phyloP scores from a whole-genome alignment of 2,329 filamentous ascomycete genomes.

The Fusarium bulbicola region DNA sequence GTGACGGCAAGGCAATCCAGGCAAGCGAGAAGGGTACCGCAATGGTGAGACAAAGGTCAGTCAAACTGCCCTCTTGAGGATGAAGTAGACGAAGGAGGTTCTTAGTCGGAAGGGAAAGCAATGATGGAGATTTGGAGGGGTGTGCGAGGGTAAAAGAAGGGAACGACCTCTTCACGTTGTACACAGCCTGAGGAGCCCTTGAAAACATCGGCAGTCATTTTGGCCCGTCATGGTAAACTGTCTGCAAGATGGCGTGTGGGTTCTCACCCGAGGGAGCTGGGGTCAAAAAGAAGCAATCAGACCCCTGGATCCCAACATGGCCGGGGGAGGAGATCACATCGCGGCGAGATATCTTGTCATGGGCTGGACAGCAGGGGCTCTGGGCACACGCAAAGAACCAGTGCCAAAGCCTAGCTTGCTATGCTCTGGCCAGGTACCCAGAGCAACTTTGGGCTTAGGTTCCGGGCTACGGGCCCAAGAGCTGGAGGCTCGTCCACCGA shows the following conservation, averaged over 20 bases:
- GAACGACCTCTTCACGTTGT: slow-evolving; percentile 42
- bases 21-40: slow-evolving; percentile 46
- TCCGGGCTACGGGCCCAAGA: slow-evolving; percentile 18
- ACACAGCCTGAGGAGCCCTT: slow-evolving; percentile 32
- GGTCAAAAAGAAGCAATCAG: slow-evolving; percentile 41
- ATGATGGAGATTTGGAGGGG: slow-evolving; percentile 43
- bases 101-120: slow-evolving; percentile 42
- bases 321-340: slow-evolving; percentile 39
- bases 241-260: slow-evolving; percentile 46
- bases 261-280: slow-evolving; percentile 42
- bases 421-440: slow-evolving; percentile 39
- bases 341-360: slow-evolving; percentile 28
- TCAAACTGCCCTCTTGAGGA: slow-evolving; percentile 46
- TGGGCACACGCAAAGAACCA: slow-evolving; percentile 14
- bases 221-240: slow-evolving; percentile 42
- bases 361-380: slow-evolving; percentile 25
- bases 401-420: slow-evolving; percentile 6
- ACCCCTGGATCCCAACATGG: slow-evolving; percentile 38
- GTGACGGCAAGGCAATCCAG: slow-evolving; percentile 31
- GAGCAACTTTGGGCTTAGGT: slow-evolving; percentile 38
- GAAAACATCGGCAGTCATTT: slow-evolving; percentile 39
- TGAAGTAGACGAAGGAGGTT: slow-evolving; percentile 47
- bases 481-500: slow-evolving; percentile 28
- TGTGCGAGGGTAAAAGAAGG: slow-evolving; percentile 50
- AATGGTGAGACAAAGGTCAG: slow-evolving; percentile 47